These are phyloP conservation scores for Neurospora hispaniola DNA, from an alignment of 495 filamentous ascomycete species.

Conservation along the genomic window DNA sequence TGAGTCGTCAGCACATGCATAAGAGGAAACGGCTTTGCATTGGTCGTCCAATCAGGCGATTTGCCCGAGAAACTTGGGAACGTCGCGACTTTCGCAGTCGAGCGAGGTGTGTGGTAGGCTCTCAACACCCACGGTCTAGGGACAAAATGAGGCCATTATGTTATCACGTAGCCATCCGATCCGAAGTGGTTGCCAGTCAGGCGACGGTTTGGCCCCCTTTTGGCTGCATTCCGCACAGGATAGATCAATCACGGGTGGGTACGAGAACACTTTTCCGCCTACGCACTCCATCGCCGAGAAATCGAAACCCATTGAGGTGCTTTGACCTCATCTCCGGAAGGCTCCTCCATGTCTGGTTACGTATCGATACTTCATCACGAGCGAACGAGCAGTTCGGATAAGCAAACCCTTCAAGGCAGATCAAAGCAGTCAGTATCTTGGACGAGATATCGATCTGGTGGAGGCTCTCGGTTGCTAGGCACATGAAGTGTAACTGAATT, in stretches of 20 bases:
- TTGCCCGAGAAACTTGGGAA: not conserved
- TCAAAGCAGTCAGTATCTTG: not conserved
- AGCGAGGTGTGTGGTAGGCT: not conserved
- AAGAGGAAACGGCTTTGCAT: conserved; percentile 13
- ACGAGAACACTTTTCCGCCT: not conserved
- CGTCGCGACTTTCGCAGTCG: not conserved
- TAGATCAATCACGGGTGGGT: not conserved
- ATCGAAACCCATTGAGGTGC: not conserved
- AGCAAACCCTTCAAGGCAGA: not conserved
- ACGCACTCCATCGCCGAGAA: not conserved
- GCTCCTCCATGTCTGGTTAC: not conserved
- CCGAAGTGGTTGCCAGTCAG: not conserved
- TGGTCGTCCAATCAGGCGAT: conserved; percentile 8
- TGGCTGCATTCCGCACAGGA: not conserved
- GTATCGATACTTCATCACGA: not conserved
- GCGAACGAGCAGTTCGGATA: not conserved
- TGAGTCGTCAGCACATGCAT: conserved; percentile 14
- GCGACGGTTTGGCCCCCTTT: not conserved
- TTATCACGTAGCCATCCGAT: not conserved
- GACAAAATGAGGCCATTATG: not conserved
- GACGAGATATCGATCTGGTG: not conserved
- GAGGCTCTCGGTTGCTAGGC: not conserved
- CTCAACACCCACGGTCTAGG: not conserved
- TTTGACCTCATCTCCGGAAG: not conserved
- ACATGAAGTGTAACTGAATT: not conserved